These are phyloP conservation scores for Cytospora leucostoma DNA, from an alignment of 2,329 filamentous ascomycete species.

Conservation along the genomic window DNA sequence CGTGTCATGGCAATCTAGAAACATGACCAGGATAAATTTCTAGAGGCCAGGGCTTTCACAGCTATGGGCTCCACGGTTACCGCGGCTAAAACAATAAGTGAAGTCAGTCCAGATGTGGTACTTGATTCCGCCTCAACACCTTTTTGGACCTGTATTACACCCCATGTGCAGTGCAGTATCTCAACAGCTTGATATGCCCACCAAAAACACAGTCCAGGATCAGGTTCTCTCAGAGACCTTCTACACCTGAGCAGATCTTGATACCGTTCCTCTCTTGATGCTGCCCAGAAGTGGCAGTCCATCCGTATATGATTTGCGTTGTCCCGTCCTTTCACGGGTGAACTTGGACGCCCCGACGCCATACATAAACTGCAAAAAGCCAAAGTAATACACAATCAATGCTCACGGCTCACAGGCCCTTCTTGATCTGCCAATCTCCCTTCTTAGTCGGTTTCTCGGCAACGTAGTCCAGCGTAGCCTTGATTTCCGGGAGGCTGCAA, in stretches of 20 bases:
- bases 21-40: too few relatives aligned
- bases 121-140: not conserved
- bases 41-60: too few relatives aligned
- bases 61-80: too few relatives aligned
- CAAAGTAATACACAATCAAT: not conserved
- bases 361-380: constrained; percentile 4
- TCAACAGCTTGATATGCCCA: not conserved
- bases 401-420: constrained; percentile 5
- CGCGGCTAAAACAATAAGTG: too few relatives aligned
- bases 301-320: not conserved
- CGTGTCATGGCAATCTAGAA: too few relatives aligned
- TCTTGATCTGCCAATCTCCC: constrained; percentile 26
- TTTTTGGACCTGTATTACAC: not conserved
- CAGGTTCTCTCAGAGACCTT: not conserved
- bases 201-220: not conserved
- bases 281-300: not conserved
- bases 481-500: constrained; percentile 69
- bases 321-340: not conserved
- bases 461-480: constrained; percentile 66
- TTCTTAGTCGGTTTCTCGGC: constrained; percentile 67
- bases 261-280: not conserved
- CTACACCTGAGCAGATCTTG: not conserved
- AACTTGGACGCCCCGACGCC: constrained; percentile 15
- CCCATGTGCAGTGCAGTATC: not conserved
- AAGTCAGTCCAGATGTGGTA: not conserved